A percentile compares a stretch with the other conserved stretches of the same genome.
Conservation (phyloP, 345 rosid species). For the Moricandia arvensis region DNA sequence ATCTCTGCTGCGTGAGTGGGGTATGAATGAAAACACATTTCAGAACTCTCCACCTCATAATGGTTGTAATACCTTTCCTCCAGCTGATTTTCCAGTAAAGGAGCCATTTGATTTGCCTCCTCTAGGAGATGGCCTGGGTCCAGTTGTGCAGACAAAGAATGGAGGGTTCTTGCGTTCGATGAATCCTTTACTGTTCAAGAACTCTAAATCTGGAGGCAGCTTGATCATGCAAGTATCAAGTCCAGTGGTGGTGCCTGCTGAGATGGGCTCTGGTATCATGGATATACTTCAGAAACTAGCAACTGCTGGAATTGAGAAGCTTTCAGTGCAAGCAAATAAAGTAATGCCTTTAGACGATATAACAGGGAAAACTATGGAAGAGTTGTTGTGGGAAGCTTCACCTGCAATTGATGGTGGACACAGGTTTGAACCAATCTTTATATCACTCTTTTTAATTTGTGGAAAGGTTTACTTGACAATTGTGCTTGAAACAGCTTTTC, state of each 20-base stretch:
- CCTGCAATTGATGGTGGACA: slow-evolving; percentile 48
- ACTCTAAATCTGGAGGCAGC: slow-evolving; percentile 64
- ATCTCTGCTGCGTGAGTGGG: slow-evolving; percentile 90
- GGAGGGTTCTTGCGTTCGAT: slow-evolving; percentile 88
- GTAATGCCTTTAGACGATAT: slow-evolving; percentile 92
- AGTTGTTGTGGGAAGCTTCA: slow-evolving; percentile 76
- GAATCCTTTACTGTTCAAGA: slow-evolving; percentile 65
- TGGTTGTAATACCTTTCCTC: slow-evolving; percentile 51
- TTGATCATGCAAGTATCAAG: slow-evolving; percentile 93
- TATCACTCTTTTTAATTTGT: slow-evolving; percentile 3
- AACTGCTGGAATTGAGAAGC: slow-evolving; percentile 89
- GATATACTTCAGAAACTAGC: slow-evolving; percentile 72
- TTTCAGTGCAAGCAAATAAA: slow-evolving; percentile 87
- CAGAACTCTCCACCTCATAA: slow-evolving; percentile 64
- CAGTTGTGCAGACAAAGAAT: slow-evolving; percentile 72
- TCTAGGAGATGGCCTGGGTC: slow-evolving; percentile 88
- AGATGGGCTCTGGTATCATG: slow-evolving; percentile 85
- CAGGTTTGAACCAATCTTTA: slow-evolving; percentile 52
- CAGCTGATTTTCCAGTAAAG: slow-evolving; percentile 54
- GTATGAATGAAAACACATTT: slow-evolving; percentile 74
- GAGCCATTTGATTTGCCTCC: slow-evolving; percentile 62
- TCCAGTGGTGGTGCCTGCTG: slow-evolving; percentile 94
- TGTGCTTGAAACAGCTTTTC: slow-evolving; percentile 4
- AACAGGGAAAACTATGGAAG: slow-evolving; percentile 89
- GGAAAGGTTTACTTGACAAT: background rate